A percentile compares a stretch with the other conserved stretches of the same genome.
Evolutionary conservation across 106 monocot genomes (phyloP).

Genomic region (Platanthera zijinensis): DNA sequence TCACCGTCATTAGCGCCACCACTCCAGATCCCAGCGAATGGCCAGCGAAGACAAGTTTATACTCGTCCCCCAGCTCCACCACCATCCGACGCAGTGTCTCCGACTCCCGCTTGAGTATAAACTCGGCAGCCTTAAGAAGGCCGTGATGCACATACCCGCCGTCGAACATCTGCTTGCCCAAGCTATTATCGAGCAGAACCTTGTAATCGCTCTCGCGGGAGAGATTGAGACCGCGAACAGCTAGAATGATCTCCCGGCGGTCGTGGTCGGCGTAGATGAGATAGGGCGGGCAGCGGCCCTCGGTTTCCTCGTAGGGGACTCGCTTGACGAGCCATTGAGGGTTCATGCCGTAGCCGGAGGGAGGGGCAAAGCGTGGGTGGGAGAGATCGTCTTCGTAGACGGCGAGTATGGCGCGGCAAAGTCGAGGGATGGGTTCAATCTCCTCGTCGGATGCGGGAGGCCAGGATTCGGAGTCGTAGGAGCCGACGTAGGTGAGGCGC

Average conservation of each 20-base stretch:
- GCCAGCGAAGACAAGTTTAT: conserved; percentile 58
- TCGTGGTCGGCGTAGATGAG: conserved; percentile 54
- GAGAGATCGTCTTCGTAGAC: conserved; percentile 52
- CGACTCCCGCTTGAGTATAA: conserved; percentile 56
- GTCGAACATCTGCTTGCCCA: conserved; percentile 18
- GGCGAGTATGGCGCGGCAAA: conserved; percentile 63
- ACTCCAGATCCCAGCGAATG: conserved; percentile 85
- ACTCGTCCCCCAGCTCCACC: conserved; percentile 31
- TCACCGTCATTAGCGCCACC: conserved; percentile 62
- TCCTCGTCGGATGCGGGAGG: conserved; percentile 39
- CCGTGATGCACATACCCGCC: conserved; percentile 29
- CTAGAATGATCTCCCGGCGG: conserved; percentile 45
- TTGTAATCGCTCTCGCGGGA: conserved; percentile 61
- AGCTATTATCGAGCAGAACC: conserved; percentile 39
- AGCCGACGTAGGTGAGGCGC: conserved; percentile 71
- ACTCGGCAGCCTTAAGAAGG: conserved; percentile 61
- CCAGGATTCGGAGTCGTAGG: conserved; percentile 86
- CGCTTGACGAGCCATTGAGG: conserved; percentile 41
- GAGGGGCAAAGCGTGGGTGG: conserved; percentile 35
- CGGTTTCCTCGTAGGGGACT: conserved; percentile 43
- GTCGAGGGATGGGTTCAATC: conserved; percentile 55
- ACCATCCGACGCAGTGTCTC: conserved; percentile 36
- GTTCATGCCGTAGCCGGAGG: conserved; percentile 40
- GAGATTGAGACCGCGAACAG: conserved; percentile 79
- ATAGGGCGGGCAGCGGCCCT: conserved; percentile 53